A percentile compares a stretch with the other conserved stretches of the same genome.
phyloP scores from a whole-genome alignment of 2,329 filamentous ascomycete genomes.

The Nemania serpens region DNA sequence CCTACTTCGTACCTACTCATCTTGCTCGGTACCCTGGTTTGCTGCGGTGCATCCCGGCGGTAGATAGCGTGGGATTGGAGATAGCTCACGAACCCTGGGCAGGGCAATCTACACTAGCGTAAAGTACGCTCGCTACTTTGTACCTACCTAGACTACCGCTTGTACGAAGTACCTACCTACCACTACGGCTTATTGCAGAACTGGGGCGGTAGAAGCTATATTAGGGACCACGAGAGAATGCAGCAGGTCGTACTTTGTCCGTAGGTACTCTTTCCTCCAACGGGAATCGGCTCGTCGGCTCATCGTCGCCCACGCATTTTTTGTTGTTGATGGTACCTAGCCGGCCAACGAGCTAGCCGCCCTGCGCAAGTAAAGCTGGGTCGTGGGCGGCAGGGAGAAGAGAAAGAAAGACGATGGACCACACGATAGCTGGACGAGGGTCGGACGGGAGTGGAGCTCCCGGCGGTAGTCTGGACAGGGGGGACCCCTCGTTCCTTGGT shows the following conservation, averaged over 20 bases:
- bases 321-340: background rate
- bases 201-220: slow-evolving; percentile 5
- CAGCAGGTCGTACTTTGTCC: background rate
- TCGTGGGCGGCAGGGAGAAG: slow-evolving; percentile 4
- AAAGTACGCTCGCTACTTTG: too few relatives aligned
- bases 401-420: background rate
- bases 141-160: too few relatives aligned
- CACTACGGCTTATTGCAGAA: background rate
- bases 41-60: slow-evolving; percentile 22
- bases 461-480: slow-evolving; percentile 28
- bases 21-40: slow-evolving; percentile 1
- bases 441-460: slow-evolving; percentile 20
- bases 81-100: background rate
- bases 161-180: background rate
- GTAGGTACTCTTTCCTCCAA: slow-evolving; percentile 5
- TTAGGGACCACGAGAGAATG: slow-evolving; percentile 17
- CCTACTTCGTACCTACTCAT: background rate
- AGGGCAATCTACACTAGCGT: background rate
- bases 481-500: slow-evolving; percentile 32
- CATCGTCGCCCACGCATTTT: background rate
- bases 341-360: slow-evolving; percentile 13
- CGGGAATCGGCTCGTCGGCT: slow-evolving; percentile 6
- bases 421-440: slow-evolving; percentile 7
- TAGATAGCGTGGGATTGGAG: slow-evolving; percentile 15
- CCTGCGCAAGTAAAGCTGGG: slow-evolving; percentile 11